Conservation (phyloP, 169 alveolate species). For the Eimeria tenella region DNA sequence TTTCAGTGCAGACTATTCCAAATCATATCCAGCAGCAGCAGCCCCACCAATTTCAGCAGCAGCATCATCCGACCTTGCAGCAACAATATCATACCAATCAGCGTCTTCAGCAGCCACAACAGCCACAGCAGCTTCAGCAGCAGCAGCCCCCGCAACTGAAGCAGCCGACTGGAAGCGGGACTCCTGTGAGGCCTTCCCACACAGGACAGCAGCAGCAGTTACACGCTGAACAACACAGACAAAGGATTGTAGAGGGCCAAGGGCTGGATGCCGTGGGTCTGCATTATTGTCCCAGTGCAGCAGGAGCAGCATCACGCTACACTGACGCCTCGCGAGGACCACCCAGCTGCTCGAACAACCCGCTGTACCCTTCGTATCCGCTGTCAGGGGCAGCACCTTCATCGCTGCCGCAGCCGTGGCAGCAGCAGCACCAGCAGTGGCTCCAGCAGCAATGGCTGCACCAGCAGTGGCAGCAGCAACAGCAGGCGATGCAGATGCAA, state of each 20-base stretch:
- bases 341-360: slow-evolving; percentile 21
- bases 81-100: slow-evolving; percentile 1
- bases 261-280: background rate
- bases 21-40: slow-evolving; percentile 50
- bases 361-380: slow-evolving; percentile 48
- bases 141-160: background rate
- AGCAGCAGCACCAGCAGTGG: slow-evolving; percentile 58
- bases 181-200: background rate
- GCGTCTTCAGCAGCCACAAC: slow-evolving; percentile 11
- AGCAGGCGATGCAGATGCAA: slow-evolving; percentile 54
- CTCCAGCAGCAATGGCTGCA: slow-evolving; percentile 22
- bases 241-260: background rate
- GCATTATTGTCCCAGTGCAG: background rate
- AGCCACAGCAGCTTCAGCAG: slow-evolving; percentile 26
- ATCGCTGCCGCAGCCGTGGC: slow-evolving; percentile 44
- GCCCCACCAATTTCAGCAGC: slow-evolving; percentile 21
- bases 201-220: slow-evolving; percentile 15
- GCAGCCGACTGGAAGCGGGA: background rate
- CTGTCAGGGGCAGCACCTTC: background rate
- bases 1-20: slow-evolving; percentile 46
- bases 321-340: slow-evolving; percentile 28
- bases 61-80: background rate
- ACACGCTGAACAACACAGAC: slow-evolving; percentile 1
- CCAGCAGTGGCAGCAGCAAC: slow-evolving; percentile 45
- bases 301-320: slow-evolving; percentile 21